Evolutionary conservation across 1,284 basidiomycete genomes (phyloP), one percentile per base, ranked within the genome.

Genomic region (Phylloporus sp.): DNA sequence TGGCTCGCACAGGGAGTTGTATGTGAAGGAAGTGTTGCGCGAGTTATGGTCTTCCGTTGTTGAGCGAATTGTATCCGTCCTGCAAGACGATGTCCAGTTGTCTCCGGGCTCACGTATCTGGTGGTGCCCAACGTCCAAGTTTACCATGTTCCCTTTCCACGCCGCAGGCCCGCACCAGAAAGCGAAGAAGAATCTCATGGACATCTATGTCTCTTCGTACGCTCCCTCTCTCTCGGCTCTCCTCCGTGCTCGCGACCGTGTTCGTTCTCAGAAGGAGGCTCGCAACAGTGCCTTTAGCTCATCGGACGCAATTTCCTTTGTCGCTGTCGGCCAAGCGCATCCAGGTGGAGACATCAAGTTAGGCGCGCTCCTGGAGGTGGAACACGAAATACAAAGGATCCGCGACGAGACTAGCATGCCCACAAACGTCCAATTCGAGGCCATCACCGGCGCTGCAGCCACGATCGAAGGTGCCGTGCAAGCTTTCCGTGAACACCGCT

Each of bases 141-240:
- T 62, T 4, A 53, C 37, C 5, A 12, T 23, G 20, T 49, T 55
- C 25, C 61, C 37, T 5, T 29, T 55, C 61, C 61, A 62, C 29
- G 49, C 61, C 29, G 52, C 61, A 10, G 61, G 61, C 15, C 49
- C 61, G 2, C 27, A 62, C 10, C 25, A 5, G 15, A 52, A 53
- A 12, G 25, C 20, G 0, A 8, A 52, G 5, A 53, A 29, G 37
- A 62, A 41, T 15, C 49, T 62, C 17, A 29, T 55, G 25, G 47
- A 53, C 4, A 25, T 52, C 7, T 67, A 60, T 20, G 14, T 49
- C 4, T 66, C 65, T 0, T 67, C 60, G 8, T 67, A 58, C 2
- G n/a, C 65, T 10, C 45, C 66, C 19, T 68, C 66, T 10, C 39
- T 55, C 27, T 63, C 53, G 0, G 29, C 53, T n/a, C 62, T 62